phyloP scores from a whole-genome alignment of 495 filamentous ascomycete species.

The Astrothelium subdiscretum region DNA sequence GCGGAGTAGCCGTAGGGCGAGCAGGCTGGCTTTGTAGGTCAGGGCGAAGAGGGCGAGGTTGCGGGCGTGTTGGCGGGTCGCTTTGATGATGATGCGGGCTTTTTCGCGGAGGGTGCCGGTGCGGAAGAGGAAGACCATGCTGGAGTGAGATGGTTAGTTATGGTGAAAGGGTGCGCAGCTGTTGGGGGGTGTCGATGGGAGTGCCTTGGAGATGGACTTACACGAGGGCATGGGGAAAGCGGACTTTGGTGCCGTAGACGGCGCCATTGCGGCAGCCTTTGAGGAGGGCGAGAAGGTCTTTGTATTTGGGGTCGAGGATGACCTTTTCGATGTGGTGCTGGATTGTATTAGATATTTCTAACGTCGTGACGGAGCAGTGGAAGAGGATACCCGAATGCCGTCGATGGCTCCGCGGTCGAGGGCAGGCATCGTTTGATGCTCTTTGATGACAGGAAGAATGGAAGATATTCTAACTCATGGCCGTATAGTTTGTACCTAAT shows the following conservation, averaged over 20 bases:
- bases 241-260: conserved; percentile 95
- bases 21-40: conserved; percentile 74
- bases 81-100: conserved; percentile 60
- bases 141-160: background rate
- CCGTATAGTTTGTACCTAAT: too few species aligned
- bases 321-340: conserved; percentile 27
- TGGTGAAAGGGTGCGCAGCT: background rate
- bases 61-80: conserved; percentile 78
- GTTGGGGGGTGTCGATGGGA: background rate
- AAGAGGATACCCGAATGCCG: background rate
- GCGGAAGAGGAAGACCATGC: conserved; percentile 89
- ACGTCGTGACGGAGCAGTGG: background rate
- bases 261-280: conserved; percentile 94
- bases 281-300: conserved; percentile 66
- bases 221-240: conserved; percentile 39
- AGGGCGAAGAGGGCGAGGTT: conserved; percentile 84
- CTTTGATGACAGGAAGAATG: background rate
- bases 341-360: background rate
- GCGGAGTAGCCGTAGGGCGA: conserved; percentile 54
- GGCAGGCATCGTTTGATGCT: background rate
- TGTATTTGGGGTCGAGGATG: conserved; percentile 70
- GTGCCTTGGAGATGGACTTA: background rate
- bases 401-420: background rate
- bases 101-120: conserved; percentile 81
- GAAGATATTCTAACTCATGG: background rate